These are phyloP conservation scores for Hymenochaete sp. DNA, from an alignment of 1,284 basidiomycete genomes.

Conservation along the genomic window DNA sequence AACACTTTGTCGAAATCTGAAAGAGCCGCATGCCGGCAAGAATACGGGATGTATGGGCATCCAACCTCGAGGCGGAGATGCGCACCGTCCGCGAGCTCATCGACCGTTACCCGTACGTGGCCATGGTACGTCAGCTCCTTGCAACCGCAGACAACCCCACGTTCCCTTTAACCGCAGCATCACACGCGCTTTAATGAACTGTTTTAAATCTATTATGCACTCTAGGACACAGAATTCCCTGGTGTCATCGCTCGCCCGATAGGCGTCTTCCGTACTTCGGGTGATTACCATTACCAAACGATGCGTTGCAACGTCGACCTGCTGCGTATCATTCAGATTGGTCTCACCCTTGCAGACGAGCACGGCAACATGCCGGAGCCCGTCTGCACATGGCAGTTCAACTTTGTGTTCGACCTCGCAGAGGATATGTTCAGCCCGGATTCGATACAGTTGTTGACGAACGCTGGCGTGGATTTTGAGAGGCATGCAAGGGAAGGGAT, in stretches of 20 bases:
- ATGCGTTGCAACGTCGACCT: conserved; percentile 99
- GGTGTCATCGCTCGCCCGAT: conserved; percentile 97
- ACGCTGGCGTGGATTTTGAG: conserved; percentile 94
- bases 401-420: conserved; percentile 86
- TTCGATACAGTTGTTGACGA: conserved; percentile 89
- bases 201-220: conserved; percentile 19
- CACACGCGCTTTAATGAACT: conserved; percentile 21
- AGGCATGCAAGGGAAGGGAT: conserved; percentile 91
- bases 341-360: conserved; percentile 90
- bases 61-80: conserved; percentile 91
- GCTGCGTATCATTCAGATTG: conserved; percentile 95
- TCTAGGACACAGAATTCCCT: conserved; percentile 95
- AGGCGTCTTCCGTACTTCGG: conserved; percentile 91
- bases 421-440: conserved; percentile 99
- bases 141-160: too few species aligned
- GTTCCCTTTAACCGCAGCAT: too few species aligned
- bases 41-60: conserved; percentile 91
- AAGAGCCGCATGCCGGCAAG: conserved; percentile 27
- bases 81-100: conserved; percentile 77
- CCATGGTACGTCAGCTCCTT: conserved; percentile 63
- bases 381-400: conserved; percentile 97
- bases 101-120: conserved; percentile 88
- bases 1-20: too few species aligned
- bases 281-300: conserved; percentile 99
- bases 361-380: conserved; percentile 86